Percentiles rank a stretch among this genome's conserved stretches.
phyloP scores from a whole-genome alignment of 345 rosid genomes.

The Eucalyptus coolabah region DNA sequence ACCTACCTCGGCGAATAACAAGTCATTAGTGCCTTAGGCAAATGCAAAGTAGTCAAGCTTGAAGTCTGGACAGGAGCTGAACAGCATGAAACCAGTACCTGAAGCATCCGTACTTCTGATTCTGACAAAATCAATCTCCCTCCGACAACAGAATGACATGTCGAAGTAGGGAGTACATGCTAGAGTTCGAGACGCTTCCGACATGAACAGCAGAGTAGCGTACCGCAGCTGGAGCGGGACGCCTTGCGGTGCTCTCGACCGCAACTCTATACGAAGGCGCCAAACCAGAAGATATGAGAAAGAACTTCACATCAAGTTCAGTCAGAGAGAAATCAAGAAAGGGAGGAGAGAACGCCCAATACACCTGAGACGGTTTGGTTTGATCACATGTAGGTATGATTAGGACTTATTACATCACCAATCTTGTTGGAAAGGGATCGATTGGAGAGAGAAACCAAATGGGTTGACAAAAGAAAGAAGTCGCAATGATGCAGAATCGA shows the following conservation, averaged over 20 bases:
- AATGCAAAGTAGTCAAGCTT: background rate
- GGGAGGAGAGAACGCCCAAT: background rate
- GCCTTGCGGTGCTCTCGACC: background rate
- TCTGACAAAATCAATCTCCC: background rate
- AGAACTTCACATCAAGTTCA: background rate
- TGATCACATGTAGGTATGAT: background rate
- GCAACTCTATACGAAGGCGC: rapidly evolving
- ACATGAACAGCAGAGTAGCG: background rate
- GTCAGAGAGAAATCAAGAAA: background rate
- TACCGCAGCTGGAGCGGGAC: background rate
- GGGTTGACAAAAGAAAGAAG: background rate
- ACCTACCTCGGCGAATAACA: background rate
- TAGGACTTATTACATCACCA: background rate
- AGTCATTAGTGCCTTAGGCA: background rate
- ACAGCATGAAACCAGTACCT: background rate
- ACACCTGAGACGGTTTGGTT: background rate
- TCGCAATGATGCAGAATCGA: background rate
- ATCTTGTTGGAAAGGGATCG: background rate
- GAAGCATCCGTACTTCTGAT: background rate
- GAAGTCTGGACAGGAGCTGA: background rate
- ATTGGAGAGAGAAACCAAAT: background rate
- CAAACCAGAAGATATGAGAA: background rate
- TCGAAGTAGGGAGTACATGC: background rate
- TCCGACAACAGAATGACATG: background rate
- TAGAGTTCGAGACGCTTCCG: background rate